Conservation (phyloP, 176 grass and related monocot species). For the Carex pumila region DNA sequence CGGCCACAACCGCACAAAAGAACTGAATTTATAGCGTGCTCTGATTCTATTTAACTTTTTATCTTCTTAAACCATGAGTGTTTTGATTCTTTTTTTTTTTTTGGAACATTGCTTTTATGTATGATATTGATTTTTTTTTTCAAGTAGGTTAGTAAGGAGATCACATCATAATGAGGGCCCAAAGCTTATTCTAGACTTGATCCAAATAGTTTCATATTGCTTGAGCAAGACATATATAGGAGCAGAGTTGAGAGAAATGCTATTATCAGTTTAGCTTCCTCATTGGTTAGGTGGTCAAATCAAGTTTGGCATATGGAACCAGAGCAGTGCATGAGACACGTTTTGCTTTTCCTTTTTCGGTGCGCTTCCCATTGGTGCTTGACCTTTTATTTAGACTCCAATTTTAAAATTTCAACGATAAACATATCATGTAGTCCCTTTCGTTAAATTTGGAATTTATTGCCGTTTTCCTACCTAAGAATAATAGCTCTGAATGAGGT, state of each 20-base stretch:
- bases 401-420: conserved; percentile 2
- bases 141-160: background rate
- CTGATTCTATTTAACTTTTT: background rate
- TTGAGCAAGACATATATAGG: background rate
- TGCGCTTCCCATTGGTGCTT: background rate
- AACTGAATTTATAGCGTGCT: background rate
- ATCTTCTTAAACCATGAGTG: background rate
- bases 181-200: background rate
- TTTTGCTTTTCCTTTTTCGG: background rate
- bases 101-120: background rate
- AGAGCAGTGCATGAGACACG: background rate
- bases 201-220: background rate
- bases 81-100: background rate
- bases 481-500: background rate
- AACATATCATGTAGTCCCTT: background rate
- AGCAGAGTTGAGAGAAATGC: background rate
- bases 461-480: background rate
- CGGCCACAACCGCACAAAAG: background rate
- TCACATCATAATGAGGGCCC: conserved; percentile 1
- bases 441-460: background rate
- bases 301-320: background rate
- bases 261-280: background rate
- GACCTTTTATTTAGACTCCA: background rate
- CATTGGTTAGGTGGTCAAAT: background rate
- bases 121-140: background rate